Percentiles rank a stretch among this genome's conserved stretches.
These are phyloP conservation scores for Dorcoceras hygrometricum DNA, from an alignment of 257 asterid species.

Conservation along the genomic window DNA sequence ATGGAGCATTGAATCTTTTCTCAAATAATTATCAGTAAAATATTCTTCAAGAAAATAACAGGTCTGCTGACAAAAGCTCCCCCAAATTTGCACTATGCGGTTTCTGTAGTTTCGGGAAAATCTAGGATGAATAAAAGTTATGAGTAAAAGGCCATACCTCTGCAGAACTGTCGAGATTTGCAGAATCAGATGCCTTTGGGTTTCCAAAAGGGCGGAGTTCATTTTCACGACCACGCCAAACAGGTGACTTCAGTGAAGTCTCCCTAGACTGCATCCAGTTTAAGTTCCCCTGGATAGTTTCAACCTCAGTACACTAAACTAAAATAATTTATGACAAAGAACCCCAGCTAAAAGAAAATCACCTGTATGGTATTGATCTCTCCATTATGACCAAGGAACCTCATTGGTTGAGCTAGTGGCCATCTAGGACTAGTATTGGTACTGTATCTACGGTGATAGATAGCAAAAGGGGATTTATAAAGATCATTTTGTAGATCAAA, in stretches of 20 bases:
- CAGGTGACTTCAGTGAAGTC: constrained; percentile 85
- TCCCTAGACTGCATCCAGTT: constrained; percentile 99
- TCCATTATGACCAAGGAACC: constrained; percentile 99
- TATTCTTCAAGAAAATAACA: not conserved
- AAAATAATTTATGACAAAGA: constrained; percentile 14
- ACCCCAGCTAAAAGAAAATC: constrained; percentile 12
- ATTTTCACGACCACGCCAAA: constrained; percentile 97
- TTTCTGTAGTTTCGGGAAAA: constrained; percentile 10
- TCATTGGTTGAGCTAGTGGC: constrained; percentile 99
- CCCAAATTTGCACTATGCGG: not conserved
- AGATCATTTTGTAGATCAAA: constrained; percentile 72
- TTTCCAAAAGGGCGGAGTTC: constrained; percentile 97
- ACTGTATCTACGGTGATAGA: constrained; percentile 95
- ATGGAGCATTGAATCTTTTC: not conserved
- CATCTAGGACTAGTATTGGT: constrained; percentile 98
- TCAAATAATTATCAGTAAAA: constrained; percentile 13
- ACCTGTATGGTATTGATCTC: constrained; percentile 99
- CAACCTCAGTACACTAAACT: constrained; percentile 27
- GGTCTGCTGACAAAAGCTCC: not conserved
- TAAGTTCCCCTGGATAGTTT: constrained; percentile 75
- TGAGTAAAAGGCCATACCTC: constrained; percentile 55
- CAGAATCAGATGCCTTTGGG: constrained; percentile 96
- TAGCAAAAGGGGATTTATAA: constrained; percentile 88
- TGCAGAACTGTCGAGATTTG: constrained; percentile 96
- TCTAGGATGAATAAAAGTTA: constrained; percentile 9